These are phyloP conservation scores for Cnidoscolus chayamansa DNA, from an alignment of 441 rosid genomes.

Conservation along the genomic window DNA sequence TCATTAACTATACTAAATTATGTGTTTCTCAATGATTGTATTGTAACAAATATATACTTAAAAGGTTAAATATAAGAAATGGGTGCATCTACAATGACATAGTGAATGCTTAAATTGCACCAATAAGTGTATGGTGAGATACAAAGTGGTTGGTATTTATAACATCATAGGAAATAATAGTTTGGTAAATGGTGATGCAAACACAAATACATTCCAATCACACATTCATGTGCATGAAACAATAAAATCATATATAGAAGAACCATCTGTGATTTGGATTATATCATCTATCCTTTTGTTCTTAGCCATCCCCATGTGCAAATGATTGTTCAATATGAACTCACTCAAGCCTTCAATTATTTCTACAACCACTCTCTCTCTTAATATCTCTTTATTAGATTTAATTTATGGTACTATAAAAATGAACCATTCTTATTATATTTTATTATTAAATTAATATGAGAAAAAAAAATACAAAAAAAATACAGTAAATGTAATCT, in stretches of 20 bases:
- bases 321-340: conserved; percentile 29
- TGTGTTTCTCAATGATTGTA: no score
- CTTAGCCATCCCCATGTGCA: conserved; percentile 19
- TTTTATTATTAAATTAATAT: no score
- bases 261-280: conserved; percentile 24
- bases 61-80: no score
- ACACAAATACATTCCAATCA: conserved; percentile 16
- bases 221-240: conserved; percentile 23
- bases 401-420: no score
- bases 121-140: neutral
- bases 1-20: no score
- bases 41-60: no score
- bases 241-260: conserved; percentile 20
- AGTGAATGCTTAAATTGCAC: neutral
- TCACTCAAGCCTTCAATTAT: conserved; percentile 18
- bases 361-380: no score
- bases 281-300: conserved; percentile 17
- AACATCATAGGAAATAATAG: neutral
- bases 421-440: no score
- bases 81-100: neutral
- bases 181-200: conserved; percentile 16
- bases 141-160: no score
- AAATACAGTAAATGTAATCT: no score
- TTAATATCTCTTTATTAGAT: no score
- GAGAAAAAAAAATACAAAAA: no score